A percentile compares a stretch with the other conserved stretches of the same genome.
Evolutionary conservation across 2,329 filamentous ascomycete genomes (phyloP).

Genomic region (Paraconiothyrium sp.): DNA sequence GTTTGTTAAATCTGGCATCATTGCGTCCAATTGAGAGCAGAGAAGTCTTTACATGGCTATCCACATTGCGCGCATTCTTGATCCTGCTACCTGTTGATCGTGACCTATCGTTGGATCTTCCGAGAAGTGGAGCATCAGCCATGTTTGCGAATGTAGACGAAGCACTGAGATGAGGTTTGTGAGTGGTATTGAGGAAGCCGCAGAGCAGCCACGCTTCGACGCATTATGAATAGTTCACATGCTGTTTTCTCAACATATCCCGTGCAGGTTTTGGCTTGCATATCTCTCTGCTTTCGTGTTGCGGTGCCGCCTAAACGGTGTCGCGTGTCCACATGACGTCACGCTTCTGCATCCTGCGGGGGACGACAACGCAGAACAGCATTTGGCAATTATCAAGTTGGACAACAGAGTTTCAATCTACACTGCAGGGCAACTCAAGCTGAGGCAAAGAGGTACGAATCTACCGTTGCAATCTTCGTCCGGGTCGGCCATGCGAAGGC

Average conservation of each 20-base stretch:
- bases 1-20: neutral
- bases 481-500: no score
- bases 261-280: conserved; percentile 1
- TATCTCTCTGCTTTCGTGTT: conserved; percentile 14
- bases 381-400: no score
- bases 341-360: neutral
- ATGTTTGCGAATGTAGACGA: conserved; percentile 1
- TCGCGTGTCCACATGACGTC: conserved; percentile 7
- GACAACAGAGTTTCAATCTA: no score
- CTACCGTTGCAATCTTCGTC: no score
- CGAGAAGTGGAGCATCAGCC: conserved; percentile 19
- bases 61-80: conserved; percentile 16
- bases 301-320: conserved; percentile 7
- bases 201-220: neutral
- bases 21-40: neutral
- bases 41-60: conserved; percentile 8
- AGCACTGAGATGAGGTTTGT: neutral
- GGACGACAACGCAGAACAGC: neutral
- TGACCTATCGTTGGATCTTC: conserved; percentile 11
- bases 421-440: no score
- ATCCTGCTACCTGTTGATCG: conserved; percentile 13
- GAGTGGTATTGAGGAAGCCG: neutral
- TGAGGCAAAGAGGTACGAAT: no score
- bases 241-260: neutral
- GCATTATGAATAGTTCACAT: neutral